These are phyloP conservation scores for Alternaria alternata DNA, from an alignment of 2,329 filamentous ascomycete genomes.

Conservation along the genomic window DNA sequence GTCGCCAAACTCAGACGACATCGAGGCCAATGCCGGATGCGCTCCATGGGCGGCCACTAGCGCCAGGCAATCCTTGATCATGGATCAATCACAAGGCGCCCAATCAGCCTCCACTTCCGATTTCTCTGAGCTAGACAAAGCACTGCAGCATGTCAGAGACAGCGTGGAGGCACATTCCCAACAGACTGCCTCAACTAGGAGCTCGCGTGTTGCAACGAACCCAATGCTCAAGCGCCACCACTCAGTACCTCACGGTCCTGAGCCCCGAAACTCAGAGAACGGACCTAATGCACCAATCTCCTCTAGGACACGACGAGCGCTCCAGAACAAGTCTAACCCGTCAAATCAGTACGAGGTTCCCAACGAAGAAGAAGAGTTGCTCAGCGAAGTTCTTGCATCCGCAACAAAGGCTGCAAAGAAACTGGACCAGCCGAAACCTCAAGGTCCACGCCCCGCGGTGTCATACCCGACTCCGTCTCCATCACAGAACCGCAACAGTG, in stretches of 20 bases:
- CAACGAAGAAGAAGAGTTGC: conserved; percentile 93
- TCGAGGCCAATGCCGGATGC: conserved; percentile 92
- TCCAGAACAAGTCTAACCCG: conserved; percentile 73
- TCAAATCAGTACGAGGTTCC: conserved; percentile 90
- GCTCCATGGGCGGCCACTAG: conserved; percentile 81
- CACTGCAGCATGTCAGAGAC: conserved; percentile 67
- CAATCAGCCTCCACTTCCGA: conserved; percentile 59
- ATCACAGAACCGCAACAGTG: conserved; percentile 82
- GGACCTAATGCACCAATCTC: conserved; percentile 68
- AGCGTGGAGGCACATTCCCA: conserved; percentile 60
- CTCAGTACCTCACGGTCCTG: conserved; percentile 53
- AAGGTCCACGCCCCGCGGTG: conserved; percentile 63
- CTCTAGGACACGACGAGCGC: conserved; percentile 79
- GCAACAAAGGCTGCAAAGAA: conserved; percentile 78
- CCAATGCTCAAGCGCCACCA: conserved; percentile 60
- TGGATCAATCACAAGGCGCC: conserved; percentile 64
- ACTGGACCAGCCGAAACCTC: conserved; percentile 63
- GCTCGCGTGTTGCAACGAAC: conserved; percentile 53
- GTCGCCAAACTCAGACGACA: conserved; percentile 81
- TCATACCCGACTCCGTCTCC: conserved; percentile 77
- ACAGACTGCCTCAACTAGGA: conserved; percentile 39
- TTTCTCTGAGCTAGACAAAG: conserved; percentile 68
- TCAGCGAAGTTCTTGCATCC: conserved; percentile 86
- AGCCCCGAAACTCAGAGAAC: conserved; percentile 68
- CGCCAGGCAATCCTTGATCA: conserved; percentile 83